Percentiles rank a stretch among this genome's conserved stretches.
phyloP scores from a whole-genome alignment of 208 protist species.

The Leishmania turanica region DNA sequence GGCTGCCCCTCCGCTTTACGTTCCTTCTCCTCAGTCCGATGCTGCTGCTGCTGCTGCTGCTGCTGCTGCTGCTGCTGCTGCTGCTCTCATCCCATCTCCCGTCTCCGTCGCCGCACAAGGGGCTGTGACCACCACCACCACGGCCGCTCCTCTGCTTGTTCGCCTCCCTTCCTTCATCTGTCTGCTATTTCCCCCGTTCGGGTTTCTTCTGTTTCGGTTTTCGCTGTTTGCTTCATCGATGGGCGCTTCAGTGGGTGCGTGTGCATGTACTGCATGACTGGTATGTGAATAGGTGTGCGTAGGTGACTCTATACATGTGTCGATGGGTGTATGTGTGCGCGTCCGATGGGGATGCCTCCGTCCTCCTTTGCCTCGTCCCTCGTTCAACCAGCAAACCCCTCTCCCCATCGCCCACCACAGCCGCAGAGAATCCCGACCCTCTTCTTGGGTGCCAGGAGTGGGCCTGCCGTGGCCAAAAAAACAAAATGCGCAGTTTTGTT shows the following conservation, averaged over 20 bases:
- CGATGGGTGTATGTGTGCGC: not conserved
- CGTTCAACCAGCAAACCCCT: not conserved
- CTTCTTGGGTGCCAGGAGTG: not conserved
- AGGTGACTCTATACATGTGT: too few relatives aligned
- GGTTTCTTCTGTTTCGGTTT: not conserved
- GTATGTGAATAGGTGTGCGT: too few relatives aligned
- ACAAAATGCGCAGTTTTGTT: not conserved
- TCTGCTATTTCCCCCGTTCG: not conserved
- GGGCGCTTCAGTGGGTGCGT: too few relatives aligned
- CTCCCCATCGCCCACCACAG: not conserved
- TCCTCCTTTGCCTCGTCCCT: not conserved
- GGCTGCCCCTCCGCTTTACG: not conserved
- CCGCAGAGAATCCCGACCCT: not conserved
- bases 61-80: not conserved
- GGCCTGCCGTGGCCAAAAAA: not conserved
- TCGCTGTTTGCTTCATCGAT: too few relatives aligned
- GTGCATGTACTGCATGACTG: too few relatives aligned
- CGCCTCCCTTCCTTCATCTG: not conserved
- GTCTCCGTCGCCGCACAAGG: too few relatives aligned
- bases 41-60: constrained; percentile 3
- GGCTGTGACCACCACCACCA: not conserved
- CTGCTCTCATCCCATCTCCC: constrained; percentile 1
- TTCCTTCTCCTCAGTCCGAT: not conserved
- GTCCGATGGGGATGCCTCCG: not conserved
- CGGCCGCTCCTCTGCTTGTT: too few relatives aligned